Evolutionary conservation across 352 stramenopile genomes (phyloP).

Genomic region (Globisporangium nunn): DNA sequence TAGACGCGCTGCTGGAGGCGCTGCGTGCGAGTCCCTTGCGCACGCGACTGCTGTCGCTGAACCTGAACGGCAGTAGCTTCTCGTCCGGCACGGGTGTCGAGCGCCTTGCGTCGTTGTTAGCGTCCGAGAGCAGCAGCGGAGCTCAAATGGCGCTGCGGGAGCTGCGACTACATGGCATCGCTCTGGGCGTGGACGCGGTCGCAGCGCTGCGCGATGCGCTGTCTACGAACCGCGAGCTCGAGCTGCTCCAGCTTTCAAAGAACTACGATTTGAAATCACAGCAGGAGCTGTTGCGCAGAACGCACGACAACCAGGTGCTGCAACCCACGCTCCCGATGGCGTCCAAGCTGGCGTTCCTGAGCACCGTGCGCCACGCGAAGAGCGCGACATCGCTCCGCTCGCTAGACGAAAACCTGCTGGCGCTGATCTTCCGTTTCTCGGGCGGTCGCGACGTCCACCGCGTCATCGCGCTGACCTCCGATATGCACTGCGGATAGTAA

Average conservation of each 20-base stretch:
- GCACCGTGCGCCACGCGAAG: not conserved
- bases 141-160: not conserved
- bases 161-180: not conserved
- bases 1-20: not conserved
- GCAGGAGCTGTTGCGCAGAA: not conserved
- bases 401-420: not conserved
- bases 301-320: not conserved
- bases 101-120: not conserved
- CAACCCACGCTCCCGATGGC: not conserved
- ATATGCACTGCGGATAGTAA: slow-evolving; percentile 2
- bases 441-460: not conserved
- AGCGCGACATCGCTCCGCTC: too few species aligned
- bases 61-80: not conserved
- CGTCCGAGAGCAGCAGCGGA: not conserved
- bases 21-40: not conserved
- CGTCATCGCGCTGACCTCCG: not conserved
- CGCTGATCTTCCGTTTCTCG: slow-evolving; percentile 2
- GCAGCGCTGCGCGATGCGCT: not conserved
- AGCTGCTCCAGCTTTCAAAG: slow-evolving; percentile 2
- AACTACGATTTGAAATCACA: too few species aligned
- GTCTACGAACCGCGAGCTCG: not conserved
- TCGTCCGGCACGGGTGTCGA: not conserved
- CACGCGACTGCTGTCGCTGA: not conserved
- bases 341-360: slow-evolving; percentile 4
- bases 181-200: not conserved